phyloP scores from a whole-genome alignment of 83 land plant species.

The Larix sibirica region DNA sequence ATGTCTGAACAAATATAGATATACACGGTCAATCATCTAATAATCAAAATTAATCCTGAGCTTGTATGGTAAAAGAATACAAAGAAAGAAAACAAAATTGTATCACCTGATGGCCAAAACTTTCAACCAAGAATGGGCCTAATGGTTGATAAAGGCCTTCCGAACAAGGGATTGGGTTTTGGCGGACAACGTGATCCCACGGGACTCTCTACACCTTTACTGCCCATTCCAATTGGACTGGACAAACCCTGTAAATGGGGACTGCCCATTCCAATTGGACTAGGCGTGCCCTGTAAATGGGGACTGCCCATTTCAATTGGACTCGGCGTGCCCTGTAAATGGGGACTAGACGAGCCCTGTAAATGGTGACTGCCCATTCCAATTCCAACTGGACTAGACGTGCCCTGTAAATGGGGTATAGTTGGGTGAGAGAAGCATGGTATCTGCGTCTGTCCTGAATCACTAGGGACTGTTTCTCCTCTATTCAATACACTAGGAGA shows the following conservation, averaged over 20 bases:
- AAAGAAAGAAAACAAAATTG: background rate
- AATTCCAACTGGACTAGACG: no score
- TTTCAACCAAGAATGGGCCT: background rate
- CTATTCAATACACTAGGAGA: background rate
- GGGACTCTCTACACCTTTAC: conserved; percentile 7
- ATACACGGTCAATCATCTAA: background rate
- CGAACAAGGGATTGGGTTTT: conserved; percentile 1
- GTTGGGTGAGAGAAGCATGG: background rate
- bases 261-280: no score
- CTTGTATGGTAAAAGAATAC: background rate
- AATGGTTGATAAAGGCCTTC: background rate
- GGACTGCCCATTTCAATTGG: no score
- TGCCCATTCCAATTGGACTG: no score
- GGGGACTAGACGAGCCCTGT: no score
- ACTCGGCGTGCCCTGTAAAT: no score
- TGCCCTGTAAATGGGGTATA: no score
- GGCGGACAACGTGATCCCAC: conserved; percentile 1
- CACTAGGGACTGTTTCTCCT: background rate
- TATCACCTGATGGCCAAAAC: background rate
- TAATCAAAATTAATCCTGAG: background rate
- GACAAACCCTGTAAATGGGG: no score
- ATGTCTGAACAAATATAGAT: no score
- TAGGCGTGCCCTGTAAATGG: no score
- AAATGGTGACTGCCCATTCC: no score
- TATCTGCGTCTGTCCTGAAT: background rate